Base-by-base conservation (phyloP, 352 stramenopile genomes). In the Pythium sp. region DNA sequence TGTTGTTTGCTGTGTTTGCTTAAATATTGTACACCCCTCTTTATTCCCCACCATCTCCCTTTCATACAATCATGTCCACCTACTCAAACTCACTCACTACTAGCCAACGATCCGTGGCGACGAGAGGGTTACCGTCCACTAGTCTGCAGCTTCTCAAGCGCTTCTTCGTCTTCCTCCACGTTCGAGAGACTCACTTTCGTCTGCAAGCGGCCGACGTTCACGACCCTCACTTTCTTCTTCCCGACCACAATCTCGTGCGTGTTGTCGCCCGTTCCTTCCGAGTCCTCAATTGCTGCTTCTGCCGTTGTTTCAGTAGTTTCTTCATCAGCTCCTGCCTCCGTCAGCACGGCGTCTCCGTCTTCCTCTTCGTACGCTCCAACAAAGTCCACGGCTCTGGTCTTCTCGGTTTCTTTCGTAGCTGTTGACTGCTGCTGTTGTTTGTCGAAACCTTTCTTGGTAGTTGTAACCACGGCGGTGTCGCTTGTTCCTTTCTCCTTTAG, bases 161-260 rank as follows among this genome's bases (percentile, higher is more conserved):
- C 11, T 46, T 51, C 43, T 4, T 41, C 47, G 30, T 20, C 32
- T 6, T 65, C 58, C 3, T 59, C 30, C 14, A 66, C 49, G 41
- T 71, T 49, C 9, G 66, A 60, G 60, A 70, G 64, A 24, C 64
- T 70, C 64, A 65, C 72, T 68, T 79, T 84, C 46, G 79, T 84
- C 54, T 81, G 65, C 36, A 66, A 68, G 0, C 69, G 70, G 30
- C 79, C 72, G 28, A 86, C 67, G 43, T 84, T 74, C 60, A 83
- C 71, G 22, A 89, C 62, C 15, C 76, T 86, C 49, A 89, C 80
- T 56, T 84, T 77, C 55, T 71, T 72, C 7, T 58, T 61, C 14
- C 67, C 72, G 12, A 83, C 46, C 12, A 86, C 43, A 28, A 81
- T 70, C 49, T 73, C 62, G n/a, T 72, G 67, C 67, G 59, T 67